Conservation (phyloP, 345 rosid genomes). For the Citrus inodora region DNA sequence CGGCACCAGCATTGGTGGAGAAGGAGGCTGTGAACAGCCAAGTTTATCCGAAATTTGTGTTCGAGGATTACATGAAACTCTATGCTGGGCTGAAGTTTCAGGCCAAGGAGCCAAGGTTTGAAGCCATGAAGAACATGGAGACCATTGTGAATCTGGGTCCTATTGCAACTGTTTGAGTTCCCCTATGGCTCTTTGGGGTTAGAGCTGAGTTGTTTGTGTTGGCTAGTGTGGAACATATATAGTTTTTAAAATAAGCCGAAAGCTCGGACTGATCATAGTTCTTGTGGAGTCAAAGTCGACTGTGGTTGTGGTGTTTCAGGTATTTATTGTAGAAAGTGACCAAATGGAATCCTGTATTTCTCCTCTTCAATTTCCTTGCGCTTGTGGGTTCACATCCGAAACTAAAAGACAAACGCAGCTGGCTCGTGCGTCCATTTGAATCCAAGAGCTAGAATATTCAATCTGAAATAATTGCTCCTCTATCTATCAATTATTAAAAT, state of each 20-base stretch:
- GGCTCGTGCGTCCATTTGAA: background rate
- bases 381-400: background rate
- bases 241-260: slow-evolving; percentile 2
- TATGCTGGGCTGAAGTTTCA: slow-evolving; percentile 76
- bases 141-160: slow-evolving; percentile 29
- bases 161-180: slow-evolving; percentile 33
- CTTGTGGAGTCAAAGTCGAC: background rate
- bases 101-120: slow-evolving; percentile 84
- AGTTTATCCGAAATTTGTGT: slow-evolving; percentile 71
- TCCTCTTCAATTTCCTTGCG: background rate
- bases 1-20: slow-evolving; percentile 56
- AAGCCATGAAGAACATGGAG: slow-evolving; percentile 62
- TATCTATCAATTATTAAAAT: background rate
- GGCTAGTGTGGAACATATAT: background rate
- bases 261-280: background rate
- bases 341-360: background rate
- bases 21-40: slow-evolving; percentile 35
- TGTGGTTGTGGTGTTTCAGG: background rate
- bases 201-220: background rate
- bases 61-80: slow-evolving; percentile 88
- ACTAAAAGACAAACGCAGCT: background rate
- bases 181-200: background rate
- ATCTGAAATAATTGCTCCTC: background rate
- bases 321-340: slow-evolving; percentile 5
- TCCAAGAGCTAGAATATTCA: background rate